Conservation (phyloP, 2,329 filamentous ascomycete species). For the Phaeomoniella chlamydospora region DNA sequence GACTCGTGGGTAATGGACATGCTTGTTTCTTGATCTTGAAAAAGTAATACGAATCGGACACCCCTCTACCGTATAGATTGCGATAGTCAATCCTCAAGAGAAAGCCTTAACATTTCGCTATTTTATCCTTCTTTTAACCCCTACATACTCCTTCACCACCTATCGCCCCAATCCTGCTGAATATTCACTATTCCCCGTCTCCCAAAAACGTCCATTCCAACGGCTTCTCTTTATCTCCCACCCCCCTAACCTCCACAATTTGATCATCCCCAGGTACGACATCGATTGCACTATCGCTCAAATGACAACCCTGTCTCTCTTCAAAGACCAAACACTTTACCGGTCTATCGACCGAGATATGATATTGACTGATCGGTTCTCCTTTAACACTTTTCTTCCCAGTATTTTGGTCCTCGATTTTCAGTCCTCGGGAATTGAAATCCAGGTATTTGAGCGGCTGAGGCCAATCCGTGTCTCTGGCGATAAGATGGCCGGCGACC, state of each 20-base stretch:
- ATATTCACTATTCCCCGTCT: constrained; percentile 13
- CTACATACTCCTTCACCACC: too few species aligned
- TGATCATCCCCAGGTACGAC: constrained; percentile 45
- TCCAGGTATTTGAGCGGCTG: constrained; percentile 46
- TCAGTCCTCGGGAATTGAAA: constrained; percentile 34
- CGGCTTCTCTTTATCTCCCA: constrained; percentile 11
- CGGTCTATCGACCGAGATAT: constrained; percentile 33
- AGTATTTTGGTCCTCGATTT: too few species aligned
- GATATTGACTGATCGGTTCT: constrained; percentile 27
- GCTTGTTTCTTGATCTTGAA: too few species aligned
- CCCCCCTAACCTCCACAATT: constrained; percentile 13
- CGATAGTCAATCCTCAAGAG: too few species aligned
- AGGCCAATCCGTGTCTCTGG: constrained; percentile 45
- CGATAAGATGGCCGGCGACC: constrained; percentile 34
- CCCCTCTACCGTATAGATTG: too few species aligned
- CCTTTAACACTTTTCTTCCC: constrained; percentile 17
- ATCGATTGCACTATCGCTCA: constrained; percentile 43
- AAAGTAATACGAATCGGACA: too few species aligned
- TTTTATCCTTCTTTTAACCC: too few species aligned
- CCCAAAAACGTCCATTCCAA: constrained; percentile 13
- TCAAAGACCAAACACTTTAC: constrained; percentile 48
- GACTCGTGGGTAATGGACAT: too few species aligned
- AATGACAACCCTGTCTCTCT: constrained; percentile 37
- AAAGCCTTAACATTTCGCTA: too few species aligned
- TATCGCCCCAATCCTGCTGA: too few species aligned